Evolutionary conservation across 805 yeast species (phyloP).

Genomic region (Ogataea nitratoaversa): DNA sequence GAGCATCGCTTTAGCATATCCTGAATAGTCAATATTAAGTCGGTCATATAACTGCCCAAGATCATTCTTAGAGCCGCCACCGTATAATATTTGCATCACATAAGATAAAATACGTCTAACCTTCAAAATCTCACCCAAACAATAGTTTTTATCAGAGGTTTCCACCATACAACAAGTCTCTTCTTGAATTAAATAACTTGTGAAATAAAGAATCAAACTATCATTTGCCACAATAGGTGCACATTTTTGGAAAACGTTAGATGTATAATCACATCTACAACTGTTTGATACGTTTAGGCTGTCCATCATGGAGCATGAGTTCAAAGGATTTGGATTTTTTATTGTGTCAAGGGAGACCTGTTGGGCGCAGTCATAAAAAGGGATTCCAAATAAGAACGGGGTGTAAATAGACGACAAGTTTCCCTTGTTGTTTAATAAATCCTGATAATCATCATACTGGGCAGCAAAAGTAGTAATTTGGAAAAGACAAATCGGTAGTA

Average conservation of each 20-base stretch:
- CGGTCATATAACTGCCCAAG: not conserved
- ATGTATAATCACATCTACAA: constrained; percentile 8
- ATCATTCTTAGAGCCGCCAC: not conserved
- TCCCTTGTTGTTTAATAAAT: not conserved
- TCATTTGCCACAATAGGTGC: constrained; percentile 4
- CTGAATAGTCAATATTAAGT: not conserved
- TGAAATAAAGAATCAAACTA: constrained; percentile 9
- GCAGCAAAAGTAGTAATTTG: not conserved
- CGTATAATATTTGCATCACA: not conserved
- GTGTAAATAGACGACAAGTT: constrained; percentile 11
- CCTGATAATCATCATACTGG: not conserved
- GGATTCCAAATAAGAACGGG: constrained; percentile 10
- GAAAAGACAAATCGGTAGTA: too few species aligned
- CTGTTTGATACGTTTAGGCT: not conserved
- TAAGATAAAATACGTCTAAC: not conserved
- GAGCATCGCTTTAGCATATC: not conserved
- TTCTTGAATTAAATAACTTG: constrained; percentile 8
- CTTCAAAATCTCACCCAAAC: not conserved
- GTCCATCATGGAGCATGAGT: not conserved
- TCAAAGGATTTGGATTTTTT: not conserved
- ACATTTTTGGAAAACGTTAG: constrained; percentile 12
- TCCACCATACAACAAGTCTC: constrained; percentile 9
- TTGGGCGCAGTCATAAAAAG: constrained; percentile 13
- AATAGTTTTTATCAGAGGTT: not conserved
- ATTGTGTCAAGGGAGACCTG: constrained; percentile 2